phyloP scores from a whole-genome alignment of 495 filamentous ascomycete genomes.

The Aspergillus sclerotiicarbonarius region DNA sequence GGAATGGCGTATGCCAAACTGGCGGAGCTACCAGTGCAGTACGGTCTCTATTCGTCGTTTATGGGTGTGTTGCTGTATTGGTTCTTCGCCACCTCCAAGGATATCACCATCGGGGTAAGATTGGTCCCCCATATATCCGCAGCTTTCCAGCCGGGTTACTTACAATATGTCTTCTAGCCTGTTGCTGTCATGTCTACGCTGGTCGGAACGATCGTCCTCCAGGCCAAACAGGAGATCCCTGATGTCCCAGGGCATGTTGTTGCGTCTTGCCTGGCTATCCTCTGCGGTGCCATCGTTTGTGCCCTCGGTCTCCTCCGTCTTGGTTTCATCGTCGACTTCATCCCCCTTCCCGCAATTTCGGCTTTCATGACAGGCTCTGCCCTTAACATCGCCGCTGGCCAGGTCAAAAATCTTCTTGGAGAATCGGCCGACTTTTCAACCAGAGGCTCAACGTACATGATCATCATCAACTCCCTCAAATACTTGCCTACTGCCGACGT shows the following conservation, averaged over 20 bases:
- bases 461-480: constrained; percentile 86
- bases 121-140: neutral
- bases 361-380: constrained; percentile 99
- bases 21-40: constrained; percentile 74
- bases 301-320: constrained; percentile 75
- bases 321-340: constrained; percentile 95
- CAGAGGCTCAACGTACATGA: constrained; percentile 74
- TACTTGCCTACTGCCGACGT: constrained; percentile 63
- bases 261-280: constrained; percentile 75
- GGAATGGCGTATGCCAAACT: constrained; percentile 95
- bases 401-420: constrained; percentile 82
- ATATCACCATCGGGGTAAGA: constrained; percentile 96
- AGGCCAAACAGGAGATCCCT: constrained; percentile 55
- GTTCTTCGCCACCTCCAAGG: constrained; percentile 99
- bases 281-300: constrained; percentile 78
- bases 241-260: constrained; percentile 60
- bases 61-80: constrained; percentile 96
- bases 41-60: constrained; percentile 93
- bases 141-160: constrained; percentile 1
- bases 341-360: constrained; percentile 84
- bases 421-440: constrained; percentile 69
- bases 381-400: constrained; percentile 85
- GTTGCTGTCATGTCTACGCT: constrained; percentile 95
- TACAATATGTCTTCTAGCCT: constrained; percentile 54
- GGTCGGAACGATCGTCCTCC: constrained; percentile 72